These are phyloP conservation scores for Erysiphe neolycopersici DNA, from an alignment of 2,329 filamentous ascomycete species.

Conservation along the genomic window DNA sequence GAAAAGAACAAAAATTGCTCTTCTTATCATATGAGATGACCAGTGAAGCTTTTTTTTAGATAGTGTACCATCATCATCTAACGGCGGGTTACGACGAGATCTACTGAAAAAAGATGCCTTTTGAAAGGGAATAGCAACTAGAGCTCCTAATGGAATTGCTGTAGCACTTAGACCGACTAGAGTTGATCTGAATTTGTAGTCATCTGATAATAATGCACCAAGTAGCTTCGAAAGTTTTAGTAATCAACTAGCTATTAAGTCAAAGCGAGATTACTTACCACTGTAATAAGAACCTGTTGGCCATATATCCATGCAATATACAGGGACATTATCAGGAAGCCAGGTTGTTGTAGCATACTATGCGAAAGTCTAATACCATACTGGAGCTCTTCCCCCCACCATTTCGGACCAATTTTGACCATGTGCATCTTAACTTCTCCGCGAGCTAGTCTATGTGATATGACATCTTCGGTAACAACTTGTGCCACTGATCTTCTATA, in stretches of 20 bases:
- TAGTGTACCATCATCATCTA: conserved; percentile 41
- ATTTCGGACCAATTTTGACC: conserved; percentile 40
- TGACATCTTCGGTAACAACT: conserved; percentile 24
- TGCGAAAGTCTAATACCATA: conserved; percentile 38
- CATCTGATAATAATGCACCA: conserved; percentile 41
- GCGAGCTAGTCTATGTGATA: conserved; percentile 32
- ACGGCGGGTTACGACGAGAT: conserved; percentile 27
- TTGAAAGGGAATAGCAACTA: conserved; percentile 45
- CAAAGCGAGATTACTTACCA: conserved; percentile 19
- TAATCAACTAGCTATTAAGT: conserved; percentile 1
- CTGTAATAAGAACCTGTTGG: conserved; percentile 45
- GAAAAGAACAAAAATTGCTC: conserved; percentile 36
- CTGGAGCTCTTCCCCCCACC: conserved; percentile 53
- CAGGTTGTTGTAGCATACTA: conserved; percentile 48
- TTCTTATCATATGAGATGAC: conserved; percentile 46
- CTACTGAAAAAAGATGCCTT: conserved; percentile 44
- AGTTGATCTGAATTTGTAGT: conserved; percentile 36
- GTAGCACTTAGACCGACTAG: conserved; percentile 40
- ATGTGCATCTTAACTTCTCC: conserved; percentile 58
- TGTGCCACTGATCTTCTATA: conserved; percentile 43
- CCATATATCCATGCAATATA: conserved; percentile 59
- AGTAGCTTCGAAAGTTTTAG: conserved; percentile 21
- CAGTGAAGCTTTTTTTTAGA: conserved; percentile 30
- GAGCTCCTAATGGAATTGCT: conserved; percentile 38
- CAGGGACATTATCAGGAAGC: conserved; percentile 43